These are phyloP conservation scores for Hypoxylon crocopeplum DNA, from an alignment of 495 filamentous ascomycete genomes.

Conservation along the genomic window DNA sequence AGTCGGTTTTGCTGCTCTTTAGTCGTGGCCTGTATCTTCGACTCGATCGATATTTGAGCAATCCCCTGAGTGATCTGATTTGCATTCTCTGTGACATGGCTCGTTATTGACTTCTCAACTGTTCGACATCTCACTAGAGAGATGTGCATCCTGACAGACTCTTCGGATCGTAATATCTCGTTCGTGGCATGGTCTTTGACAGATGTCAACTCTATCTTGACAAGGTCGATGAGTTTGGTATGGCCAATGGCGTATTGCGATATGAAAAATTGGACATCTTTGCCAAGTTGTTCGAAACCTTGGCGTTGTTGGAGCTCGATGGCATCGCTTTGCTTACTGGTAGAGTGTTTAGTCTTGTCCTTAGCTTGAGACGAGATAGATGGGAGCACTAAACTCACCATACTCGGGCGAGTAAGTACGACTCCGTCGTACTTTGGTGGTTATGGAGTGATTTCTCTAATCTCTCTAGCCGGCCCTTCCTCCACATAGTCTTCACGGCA, in stretches of 20 bases:
- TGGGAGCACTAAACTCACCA: slow-evolving; percentile 11
- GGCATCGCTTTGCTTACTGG: slow-evolving; percentile 21
- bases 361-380: not conserved
- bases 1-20: slow-evolving; percentile 5
- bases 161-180: not conserved
- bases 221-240: slow-evolving; percentile 6
- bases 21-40: not conserved
- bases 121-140: slow-evolving; percentile 2
- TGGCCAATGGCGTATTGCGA: slow-evolving; percentile 6
- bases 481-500: slow-evolving; percentile 4
- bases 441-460: slow-evolving; percentile 14
- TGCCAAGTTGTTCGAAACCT: slow-evolving; percentile 13
- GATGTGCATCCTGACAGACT: slow-evolving; percentile 7
- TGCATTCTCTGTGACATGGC: slow-evolving; percentile 2
- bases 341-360: not conserved
- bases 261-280: slow-evolving; percentile 4
- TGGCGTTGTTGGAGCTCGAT: slow-evolving; percentile 19
- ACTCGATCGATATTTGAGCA: not conserved
- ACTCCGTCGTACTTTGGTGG: slow-evolving; percentile 19
- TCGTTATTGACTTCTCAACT: not conserved
- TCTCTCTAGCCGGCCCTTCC: slow-evolving; percentile 13
- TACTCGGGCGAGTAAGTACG: slow-evolving; percentile 15
- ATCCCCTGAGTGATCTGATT: not conserved
- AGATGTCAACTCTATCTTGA: slow-evolving; percentile 1
- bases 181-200: not conserved